Conservation (phyloP, 2,329 filamentous ascomycete genomes). For the Cladosporium sp. region DNA sequence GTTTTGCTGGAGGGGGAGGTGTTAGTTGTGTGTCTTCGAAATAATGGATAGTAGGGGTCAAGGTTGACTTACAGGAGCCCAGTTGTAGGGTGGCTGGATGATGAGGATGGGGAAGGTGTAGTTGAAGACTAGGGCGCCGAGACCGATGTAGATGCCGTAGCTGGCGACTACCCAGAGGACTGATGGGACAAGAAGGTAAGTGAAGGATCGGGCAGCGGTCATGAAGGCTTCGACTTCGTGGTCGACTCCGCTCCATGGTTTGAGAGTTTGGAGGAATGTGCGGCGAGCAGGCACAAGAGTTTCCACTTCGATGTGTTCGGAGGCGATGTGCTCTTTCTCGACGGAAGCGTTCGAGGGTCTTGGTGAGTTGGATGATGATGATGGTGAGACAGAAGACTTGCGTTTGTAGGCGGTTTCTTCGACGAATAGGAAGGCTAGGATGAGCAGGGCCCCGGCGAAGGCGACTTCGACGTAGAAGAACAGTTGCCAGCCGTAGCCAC, state of each 20-base stretch:
- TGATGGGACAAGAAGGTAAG: conserved; percentile 42
- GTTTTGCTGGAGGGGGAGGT: conserved; percentile 25
- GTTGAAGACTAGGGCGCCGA: conserved; percentile 43
- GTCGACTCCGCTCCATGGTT: conserved; percentile 39
- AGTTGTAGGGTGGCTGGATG: conserved; percentile 39
- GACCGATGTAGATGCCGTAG: conserved; percentile 44
- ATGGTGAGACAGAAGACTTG: conserved; percentile 21
- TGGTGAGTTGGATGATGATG: conserved; percentile 16
- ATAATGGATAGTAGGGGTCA: background rate
- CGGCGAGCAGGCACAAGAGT: conserved; percentile 33
- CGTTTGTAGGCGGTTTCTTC: conserved; percentile 60
- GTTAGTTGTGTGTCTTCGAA: conserved; percentile 3
- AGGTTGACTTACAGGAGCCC: conserved; percentile 25
- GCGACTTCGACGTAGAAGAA: conserved; percentile 65
- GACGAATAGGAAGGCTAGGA: conserved; percentile 59
- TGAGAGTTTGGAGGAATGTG: conserved; percentile 37
- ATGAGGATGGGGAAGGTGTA: conserved; percentile 43
- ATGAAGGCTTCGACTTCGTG: conserved; percentile 41
- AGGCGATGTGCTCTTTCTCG: conserved; percentile 28
- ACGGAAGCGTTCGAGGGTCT: conserved; percentile 20
- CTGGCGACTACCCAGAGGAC: conserved; percentile 43
- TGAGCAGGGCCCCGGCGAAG: conserved; percentile 49
- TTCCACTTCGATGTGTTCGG: conserved; percentile 32
- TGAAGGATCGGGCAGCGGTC: conserved; percentile 39
- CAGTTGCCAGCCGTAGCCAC: conserved; percentile 59